Evolutionary conservation across 1,139 yeast species (phyloP).

Genomic region (Ogataea hybrid): DNA sequence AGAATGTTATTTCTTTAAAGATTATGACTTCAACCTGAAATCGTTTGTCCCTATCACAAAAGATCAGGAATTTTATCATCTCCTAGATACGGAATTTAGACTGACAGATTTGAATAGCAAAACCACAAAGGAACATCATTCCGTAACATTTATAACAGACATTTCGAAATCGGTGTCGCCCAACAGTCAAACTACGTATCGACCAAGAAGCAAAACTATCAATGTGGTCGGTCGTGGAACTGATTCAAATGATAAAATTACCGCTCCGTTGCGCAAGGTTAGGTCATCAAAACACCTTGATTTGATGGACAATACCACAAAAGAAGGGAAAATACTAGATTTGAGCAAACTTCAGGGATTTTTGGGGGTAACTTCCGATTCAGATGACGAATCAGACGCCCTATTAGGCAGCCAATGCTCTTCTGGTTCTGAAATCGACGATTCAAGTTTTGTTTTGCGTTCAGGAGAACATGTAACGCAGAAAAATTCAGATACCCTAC

Average conservation of each 20-base stretch:
- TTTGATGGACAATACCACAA: constrained; percentile 22
- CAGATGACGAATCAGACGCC: constrained; percentile 15
- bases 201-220: constrained; percentile 31
- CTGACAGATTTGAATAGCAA: neutral
- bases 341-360: constrained; percentile 30
- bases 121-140: neutral
- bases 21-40: constrained; percentile 31
- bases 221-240: constrained; percentile 19
- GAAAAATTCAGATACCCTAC: no score
- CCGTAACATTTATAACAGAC: no score
- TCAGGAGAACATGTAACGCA: no score
- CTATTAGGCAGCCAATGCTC: no score
- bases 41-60: constrained; percentile 24
- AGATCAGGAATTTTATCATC: constrained; percentile 26
- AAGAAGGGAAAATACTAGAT: constrained; percentile 25
- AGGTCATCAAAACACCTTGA: constrained; percentile 29
- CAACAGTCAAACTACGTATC: neutral
- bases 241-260: constrained; percentile 7
- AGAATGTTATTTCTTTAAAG: constrained; percentile 28
- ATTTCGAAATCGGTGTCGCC: neutral
- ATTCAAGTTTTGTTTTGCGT: no score
- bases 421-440: no score
- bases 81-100: constrained; percentile 14
- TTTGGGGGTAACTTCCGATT: constrained; percentile 26
- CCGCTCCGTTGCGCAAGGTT: constrained; percentile 24